These are phyloP conservation scores for Lycium ferocissimum DNA, from an alignment of 257 asterid species.

Conservation along the genomic window DNA sequence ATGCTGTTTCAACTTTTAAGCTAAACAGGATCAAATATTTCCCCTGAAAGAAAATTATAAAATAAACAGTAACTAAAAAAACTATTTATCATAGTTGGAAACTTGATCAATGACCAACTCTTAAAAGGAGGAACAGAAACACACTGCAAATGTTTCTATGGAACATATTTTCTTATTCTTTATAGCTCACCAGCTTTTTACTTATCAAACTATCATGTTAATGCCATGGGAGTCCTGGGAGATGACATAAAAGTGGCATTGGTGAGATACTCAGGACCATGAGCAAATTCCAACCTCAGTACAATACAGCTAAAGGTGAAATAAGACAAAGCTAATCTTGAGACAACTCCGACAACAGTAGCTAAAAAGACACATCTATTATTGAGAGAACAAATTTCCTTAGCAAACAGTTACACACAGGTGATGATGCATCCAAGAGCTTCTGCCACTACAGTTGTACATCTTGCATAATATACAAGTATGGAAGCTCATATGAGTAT, in stretches of 20 bases:
- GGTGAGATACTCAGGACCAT: not conserved
- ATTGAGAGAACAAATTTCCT: not conserved
- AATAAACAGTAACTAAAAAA: not conserved
- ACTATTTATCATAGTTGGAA: not conserved
- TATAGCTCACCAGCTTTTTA: not conserved
- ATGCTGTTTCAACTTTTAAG: not conserved
- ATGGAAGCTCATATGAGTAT: conserved; percentile 18
- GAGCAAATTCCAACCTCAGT: not conserved
- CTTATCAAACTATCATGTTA: not conserved
- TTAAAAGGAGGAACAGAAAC: not conserved
- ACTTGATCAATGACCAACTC: not conserved
- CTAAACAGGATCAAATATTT: not conserved
- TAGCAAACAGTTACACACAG: conserved; percentile 27
- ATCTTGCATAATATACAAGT: conserved; percentile 28
- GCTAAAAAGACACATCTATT: not conserved
- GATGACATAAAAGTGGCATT: not conserved
- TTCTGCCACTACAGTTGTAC: conserved; percentile 1
- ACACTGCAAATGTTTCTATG: not conserved
- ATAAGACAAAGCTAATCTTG: not conserved
- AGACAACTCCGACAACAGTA: not conserved
- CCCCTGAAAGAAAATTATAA: not conserved
- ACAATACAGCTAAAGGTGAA: not conserved
- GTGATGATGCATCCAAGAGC: conserved; percentile 32
- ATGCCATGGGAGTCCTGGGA: not conserved
- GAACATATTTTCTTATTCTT: not conserved